Percentiles rank a stretch among this genome's conserved stretches.
Conservation (phyloP, 495 filamentous ascomycete genomes). For the Cudoniella acicularis region DNA sequence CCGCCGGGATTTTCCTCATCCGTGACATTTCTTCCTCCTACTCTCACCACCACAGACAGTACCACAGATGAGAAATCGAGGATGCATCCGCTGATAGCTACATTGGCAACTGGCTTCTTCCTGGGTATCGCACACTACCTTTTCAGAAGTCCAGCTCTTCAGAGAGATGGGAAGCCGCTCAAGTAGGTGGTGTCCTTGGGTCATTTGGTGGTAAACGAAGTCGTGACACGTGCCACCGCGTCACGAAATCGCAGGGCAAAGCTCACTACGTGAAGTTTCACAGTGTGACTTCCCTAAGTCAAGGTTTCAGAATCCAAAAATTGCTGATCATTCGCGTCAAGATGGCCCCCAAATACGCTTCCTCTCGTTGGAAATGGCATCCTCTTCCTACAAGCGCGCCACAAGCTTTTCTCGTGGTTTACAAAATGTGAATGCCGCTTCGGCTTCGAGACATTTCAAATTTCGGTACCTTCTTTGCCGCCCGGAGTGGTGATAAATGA, state of each 20-base stretch:
- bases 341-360: slow-evolving; percentile 50
- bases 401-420: slow-evolving; percentile 58
- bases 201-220: background rate
- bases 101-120: slow-evolving; percentile 1
- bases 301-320: too few species aligned
- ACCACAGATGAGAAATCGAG: too few species aligned
- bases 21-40: background rate
- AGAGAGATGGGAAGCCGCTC: slow-evolving; percentile 30
- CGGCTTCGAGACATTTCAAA: slow-evolving; percentile 52
- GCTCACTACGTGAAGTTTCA: too few species aligned
- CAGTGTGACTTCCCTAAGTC: too few species aligned
- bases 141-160: slow-evolving; percentile 29
- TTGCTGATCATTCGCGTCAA: slow-evolving; percentile 11
- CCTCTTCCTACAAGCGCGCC: slow-evolving; percentile 50
- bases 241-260: background rate
- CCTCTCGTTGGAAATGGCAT: slow-evolving; percentile 57
- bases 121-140: slow-evolving; percentile 21
- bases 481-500: slow-evolving; percentile 57
- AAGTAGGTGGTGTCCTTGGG: slow-evolving; percentile 21
- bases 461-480: slow-evolving; percentile 53
- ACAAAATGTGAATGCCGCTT: slow-evolving; percentile 48
- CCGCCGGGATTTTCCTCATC: background rate
- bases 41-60: background rate
- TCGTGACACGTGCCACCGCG: background rate
- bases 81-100: slow-evolving; percentile 13